A percentile compares a stretch with the other conserved stretches of the same genome.
Evolutionary conservation across 805 yeast species (phyloP).

Genomic region (Metschnikowia corniflorae): DNA sequence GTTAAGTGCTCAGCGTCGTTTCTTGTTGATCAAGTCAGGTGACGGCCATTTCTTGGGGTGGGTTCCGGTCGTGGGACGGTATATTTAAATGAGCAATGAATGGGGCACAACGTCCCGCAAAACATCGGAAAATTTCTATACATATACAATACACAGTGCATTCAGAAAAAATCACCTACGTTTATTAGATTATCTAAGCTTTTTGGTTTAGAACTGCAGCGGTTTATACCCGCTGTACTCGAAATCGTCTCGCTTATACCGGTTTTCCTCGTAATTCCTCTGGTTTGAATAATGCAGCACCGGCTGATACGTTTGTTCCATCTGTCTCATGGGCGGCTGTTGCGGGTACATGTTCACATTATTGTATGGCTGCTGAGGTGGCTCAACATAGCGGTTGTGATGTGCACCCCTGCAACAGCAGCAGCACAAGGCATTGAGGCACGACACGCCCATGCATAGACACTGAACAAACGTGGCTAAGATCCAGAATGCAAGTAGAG

Average conservation of each 20-base stretch:
- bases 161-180: too few species aligned
- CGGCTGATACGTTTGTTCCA: slow-evolving; percentile 15
- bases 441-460: slow-evolving; percentile 48
- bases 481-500: slow-evolving; percentile 52
- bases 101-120: slow-evolving; percentile 1
- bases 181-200: not conserved
- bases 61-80: too few species aligned
- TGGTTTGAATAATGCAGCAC: slow-evolving; percentile 2
- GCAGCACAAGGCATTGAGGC: slow-evolving; percentile 45
- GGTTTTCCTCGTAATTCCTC: slow-evolving; percentile 2
- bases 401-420: slow-evolving; percentile 41
- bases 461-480: slow-evolving; percentile 54
- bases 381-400: slow-evolving; percentile 17
- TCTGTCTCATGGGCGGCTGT: slow-evolving; percentile 15
- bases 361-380: slow-evolving; percentile 21
- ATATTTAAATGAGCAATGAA: slow-evolving; percentile 1
- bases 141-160: slow-evolving; percentile 12
- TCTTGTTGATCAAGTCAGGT: too few species aligned
- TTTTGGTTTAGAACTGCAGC: slow-evolving; percentile 8
- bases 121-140: slow-evolving; percentile 7
- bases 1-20: too few species aligned
- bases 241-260: slow-evolving; percentile 7
- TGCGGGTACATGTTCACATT: slow-evolving; percentile 36
- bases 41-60: too few species aligned
- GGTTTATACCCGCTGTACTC: slow-evolving; percentile 13